These are phyloP conservation scores for Eucalyptus decipiens DNA, from an alignment of 345 rosid species.

Conservation along the genomic window DNA sequence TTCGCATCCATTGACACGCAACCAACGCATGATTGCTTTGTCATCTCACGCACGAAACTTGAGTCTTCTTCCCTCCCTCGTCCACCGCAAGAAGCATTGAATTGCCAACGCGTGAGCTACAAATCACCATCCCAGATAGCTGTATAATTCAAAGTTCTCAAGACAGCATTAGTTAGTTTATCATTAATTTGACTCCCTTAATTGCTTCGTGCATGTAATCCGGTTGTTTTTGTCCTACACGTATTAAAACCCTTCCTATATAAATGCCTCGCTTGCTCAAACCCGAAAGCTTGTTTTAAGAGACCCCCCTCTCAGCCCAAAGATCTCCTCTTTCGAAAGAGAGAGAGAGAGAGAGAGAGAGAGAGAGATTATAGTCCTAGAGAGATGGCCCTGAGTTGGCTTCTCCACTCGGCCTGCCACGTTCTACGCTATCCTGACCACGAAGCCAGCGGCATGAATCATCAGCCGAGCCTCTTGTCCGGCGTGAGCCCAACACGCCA, in stretches of 20 bases:
- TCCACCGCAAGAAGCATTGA: not conserved
- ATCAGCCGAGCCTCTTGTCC: not conserved
- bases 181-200: not conserved
- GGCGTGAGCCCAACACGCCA: not conserved
- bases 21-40: not conserved
- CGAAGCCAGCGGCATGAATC: not conserved
- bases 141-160: not conserved
- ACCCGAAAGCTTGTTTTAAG: not conserved
- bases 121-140: not conserved
- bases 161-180: not conserved
- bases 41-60: not conserved
- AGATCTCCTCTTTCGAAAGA: not conserved
- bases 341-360: not conserved
- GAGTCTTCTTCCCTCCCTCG: not conserved
- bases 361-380: not conserved
- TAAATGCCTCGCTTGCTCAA: not conserved
- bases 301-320: not conserved
- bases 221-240: not conserved
- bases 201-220: not conserved
- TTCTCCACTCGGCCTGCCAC: conserved; percentile 28
- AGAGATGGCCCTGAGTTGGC: conserved; percentile 19
- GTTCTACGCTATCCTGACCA: conserved; percentile 13
- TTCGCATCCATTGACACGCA: not conserved
- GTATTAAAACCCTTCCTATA: not conserved
- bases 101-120: not conserved